Evolutionary conservation across 169 alveolate species (phyloP), one percentile per base, ranked within the genome.

Genomic region (Amoebophrya sp.): DNA sequence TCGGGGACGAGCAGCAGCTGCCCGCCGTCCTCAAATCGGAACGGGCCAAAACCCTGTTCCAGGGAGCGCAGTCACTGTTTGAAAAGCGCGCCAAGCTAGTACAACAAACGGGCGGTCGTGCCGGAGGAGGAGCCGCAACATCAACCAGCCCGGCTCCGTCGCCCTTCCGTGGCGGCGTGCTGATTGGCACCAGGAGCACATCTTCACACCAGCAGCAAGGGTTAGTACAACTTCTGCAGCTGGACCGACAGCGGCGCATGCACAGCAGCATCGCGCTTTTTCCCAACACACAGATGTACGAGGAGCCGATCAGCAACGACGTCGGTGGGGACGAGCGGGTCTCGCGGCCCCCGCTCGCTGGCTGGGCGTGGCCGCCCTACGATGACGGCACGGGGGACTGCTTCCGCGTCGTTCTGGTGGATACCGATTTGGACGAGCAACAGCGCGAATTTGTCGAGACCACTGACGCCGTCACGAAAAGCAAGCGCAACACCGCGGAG

Each of bases 1-100:
- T 96, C 0, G 98, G 98, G 10, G 98, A 96, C 94, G 97, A 94
- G 91, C 95, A 95, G 93, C 96, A 96, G 94, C 94, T 95, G 33
- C 97, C 98, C 29, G 98, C 98, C 0, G 95, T 97, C 12, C 96
- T 96, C 0, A 95, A 95, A 89, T 93, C 95, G 29, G 92, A 95
- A 47, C 90, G 92, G 53, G 94, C 94, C 88, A 7, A 18, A 12
- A 18, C 7, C 66, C 29, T 47, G 7, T 47, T 47, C 7, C 29
- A 18, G 29, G 66, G 29, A 12, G 66, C 29, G 29, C 66, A 47
- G 66, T 12, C 29, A 12, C 66, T 47, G 66, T 47, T 47, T 47
- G 66, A 47, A 18, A 47, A 47, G 66, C 18, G 66, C 18, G 66
- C 18, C 7, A 7, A 47, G 66, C n/a, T n/a, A n/a, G n/a, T n/a